Evolutionary conservation across 2,329 filamentous ascomycete species (phyloP).

Genomic region (Sporothrix curviconia): DNA sequence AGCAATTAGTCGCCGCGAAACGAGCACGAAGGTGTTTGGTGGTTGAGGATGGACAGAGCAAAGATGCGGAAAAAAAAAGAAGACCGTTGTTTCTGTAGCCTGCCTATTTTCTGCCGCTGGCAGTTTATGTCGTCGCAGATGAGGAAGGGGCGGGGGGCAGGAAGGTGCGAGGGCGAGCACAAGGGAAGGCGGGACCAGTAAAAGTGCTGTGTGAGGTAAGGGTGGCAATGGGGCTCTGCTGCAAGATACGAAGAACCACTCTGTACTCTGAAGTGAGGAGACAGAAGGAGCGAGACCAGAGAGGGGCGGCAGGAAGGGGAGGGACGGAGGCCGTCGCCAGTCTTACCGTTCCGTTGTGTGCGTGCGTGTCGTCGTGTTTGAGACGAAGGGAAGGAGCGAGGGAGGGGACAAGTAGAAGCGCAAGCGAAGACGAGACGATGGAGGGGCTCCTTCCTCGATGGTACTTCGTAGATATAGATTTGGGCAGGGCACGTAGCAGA

Average conservation of each 20-base stretch:
- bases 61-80: neutral
- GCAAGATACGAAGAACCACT: too few relatives aligned
- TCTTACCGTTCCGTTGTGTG: conserved; percentile 1
- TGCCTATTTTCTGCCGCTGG: neutral
- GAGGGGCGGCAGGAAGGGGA: too few relatives aligned
- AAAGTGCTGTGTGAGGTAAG: neutral
- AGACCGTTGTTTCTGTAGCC: neutral
- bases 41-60: neutral
- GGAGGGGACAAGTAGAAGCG: neutral
- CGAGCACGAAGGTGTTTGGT: too few relatives aligned
- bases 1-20: too few relatives aligned
- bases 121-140: neutral
- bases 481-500: neutral
- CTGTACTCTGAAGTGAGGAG: too few relatives aligned
- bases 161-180: neutral
- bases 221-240: too few relatives aligned
- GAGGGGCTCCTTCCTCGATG: conserved; percentile 6
- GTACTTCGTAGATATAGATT: too few relatives aligned
- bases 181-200: neutral
- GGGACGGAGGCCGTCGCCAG: neutral
- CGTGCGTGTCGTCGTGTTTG: neutral
- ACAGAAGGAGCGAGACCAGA: too few relatives aligned
- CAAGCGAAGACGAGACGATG: neutral
- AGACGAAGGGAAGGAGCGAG: neutral
- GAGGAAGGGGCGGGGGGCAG: neutral